Evolutionary conservation across 2,329 filamentous ascomycete species (phyloP).

Genomic region (Ophiostoma fasciatum): DNA sequence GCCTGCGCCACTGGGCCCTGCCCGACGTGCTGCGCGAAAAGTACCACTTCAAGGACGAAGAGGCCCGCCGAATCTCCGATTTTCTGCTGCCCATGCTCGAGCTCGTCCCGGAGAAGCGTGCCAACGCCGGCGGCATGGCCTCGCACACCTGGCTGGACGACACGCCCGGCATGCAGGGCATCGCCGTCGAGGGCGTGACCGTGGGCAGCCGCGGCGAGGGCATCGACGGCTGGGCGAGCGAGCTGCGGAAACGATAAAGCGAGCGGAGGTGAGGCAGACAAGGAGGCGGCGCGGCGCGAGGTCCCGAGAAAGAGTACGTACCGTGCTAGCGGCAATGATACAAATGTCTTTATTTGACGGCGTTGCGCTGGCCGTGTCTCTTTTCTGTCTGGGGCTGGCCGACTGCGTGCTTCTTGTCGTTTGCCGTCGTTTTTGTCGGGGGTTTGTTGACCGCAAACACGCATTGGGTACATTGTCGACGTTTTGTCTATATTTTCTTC

Average conservation of each 20-base stretch:
- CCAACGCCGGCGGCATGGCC: conserved; percentile 93
- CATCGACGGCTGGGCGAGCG: conserved; percentile 84
- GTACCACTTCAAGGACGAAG: conserved; percentile 81
- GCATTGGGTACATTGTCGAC: too few relatives aligned
- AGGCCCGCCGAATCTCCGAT: conserved; percentile 60
- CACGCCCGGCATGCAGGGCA: conserved; percentile 73
- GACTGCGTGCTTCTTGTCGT: too few relatives aligned
- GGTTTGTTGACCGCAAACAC: too few relatives aligned
- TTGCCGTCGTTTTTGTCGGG: too few relatives aligned
- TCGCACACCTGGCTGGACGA: conserved; percentile 70
- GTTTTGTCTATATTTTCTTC: too few relatives aligned
- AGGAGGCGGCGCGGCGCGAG: too few relatives aligned
- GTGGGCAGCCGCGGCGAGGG: conserved; percentile 78
- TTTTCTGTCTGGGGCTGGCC: too few relatives aligned
- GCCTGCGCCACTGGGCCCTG: conserved; percentile 88
- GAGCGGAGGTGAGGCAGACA: too few relatives aligned
- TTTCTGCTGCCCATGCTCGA: conserved; percentile 89
- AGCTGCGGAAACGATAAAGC: conserved; percentile 64
- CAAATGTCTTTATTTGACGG: too few relatives aligned
- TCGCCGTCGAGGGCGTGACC: conserved; percentile 56
- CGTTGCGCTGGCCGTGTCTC: too few relatives aligned
- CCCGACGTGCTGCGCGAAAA: conserved; percentile 90
- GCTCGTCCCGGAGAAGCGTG: conserved; percentile 70
- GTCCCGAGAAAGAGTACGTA: too few relatives aligned
- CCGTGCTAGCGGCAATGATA: too few relatives aligned